A percentile compares a stretch with the other conserved stretches of the same genome.
phyloP scores from a whole-genome alignment of 352 stramenopile genomes.

The Pythium guiyangense region DNA sequence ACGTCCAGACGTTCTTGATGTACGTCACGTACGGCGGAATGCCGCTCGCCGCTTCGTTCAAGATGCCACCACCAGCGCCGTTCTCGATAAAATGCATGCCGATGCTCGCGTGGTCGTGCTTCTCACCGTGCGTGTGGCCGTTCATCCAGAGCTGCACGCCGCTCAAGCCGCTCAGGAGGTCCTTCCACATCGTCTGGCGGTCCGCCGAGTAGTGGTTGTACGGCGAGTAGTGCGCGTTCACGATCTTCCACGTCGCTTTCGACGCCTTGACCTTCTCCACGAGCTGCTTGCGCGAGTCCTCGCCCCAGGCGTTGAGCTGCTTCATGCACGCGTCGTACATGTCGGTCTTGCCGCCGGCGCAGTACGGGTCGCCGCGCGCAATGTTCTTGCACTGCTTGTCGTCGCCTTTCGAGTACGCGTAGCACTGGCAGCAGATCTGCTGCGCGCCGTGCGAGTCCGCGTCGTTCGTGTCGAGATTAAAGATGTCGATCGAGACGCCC shows the following conservation, averaged over 20 bases:
- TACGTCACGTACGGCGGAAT: conserved; percentile 48
- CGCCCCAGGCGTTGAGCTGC: conserved; percentile 58
- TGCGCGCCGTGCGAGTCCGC: conserved; percentile 54
- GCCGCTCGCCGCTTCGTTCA: conserved; percentile 72
- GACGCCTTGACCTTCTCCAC: conserved; percentile 42
- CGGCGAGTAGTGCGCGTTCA: conserved; percentile 82
- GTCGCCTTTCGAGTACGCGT: conserved; percentile 53
- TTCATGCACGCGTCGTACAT: conserved; percentile 60
- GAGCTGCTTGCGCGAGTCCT: conserved; percentile 67
- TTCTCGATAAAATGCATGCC: conserved; percentile 77
- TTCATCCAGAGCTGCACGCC: conserved; percentile 67
- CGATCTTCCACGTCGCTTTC: conserved; percentile 79
- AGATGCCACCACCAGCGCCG: conserved; percentile 70
- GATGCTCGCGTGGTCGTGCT: conserved; percentile 57
- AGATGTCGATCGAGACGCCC: conserved; percentile 78
- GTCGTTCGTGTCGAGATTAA: conserved; percentile 84
- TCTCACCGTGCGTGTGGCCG: conserved; percentile 75
- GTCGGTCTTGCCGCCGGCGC: conserved; percentile 43
- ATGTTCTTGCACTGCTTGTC: conserved; percentile 51
- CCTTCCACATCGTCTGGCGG: conserved; percentile 59
- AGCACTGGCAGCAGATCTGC: conserved; percentile 84
- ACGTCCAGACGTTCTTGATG: conserved; percentile 56
- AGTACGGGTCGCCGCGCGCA: conserved; percentile 41
- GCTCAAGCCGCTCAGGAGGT: conserved; percentile 33
- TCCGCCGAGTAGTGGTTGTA: conserved; percentile 63